Base-by-base conservation (phyloP, 768 basidiomycete genomes). In the Collybia nuda region DNA sequence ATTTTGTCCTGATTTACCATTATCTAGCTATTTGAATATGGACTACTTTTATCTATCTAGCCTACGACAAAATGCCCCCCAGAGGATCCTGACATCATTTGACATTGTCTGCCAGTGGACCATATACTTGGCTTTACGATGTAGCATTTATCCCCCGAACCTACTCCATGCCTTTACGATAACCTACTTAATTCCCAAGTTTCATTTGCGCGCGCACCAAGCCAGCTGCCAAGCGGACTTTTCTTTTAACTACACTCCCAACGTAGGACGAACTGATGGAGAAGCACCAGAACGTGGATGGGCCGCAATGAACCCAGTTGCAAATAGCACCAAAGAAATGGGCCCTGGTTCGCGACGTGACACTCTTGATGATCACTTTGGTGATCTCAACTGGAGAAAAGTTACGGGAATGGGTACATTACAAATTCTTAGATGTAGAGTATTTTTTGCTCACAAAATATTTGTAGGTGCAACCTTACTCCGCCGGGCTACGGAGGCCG, bases 351-450 rank as follows among this genome's bases (percentile, higher is more conserved):
- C 32, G 4, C 32, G 19, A 4, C 44, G 14, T 4, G 44, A 45
- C 18, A 45, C 44, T 19, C 50, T 69, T 0, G 61, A 72, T 35
- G 58, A 60, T 42, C 56, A 66, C 23, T 58, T 63, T 21, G 57
- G 62, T 17, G 60, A 63, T 23, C 55, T 54, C 22, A 67, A 68
- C 36, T 68, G 61, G 61, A 26, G 37, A 15, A 71, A 69, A 42
- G 29, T 55, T 2, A 40, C 23, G 40, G 9, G 18, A 2, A 40
- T 40, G 9, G 40, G 40, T 40, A 9, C 3, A 17, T 40, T 19
- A 19, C 24, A 7, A 26, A 7, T 4, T 26, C 7, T n/a, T n/a
- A n/a, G 24, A 26, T 26, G 7, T 26, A 26, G 24, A 4, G 6
- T 3, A 19, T 18, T 40, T 2, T 40, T 19, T 19, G 9, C 18